Base-by-base conservation (phyloP, 495 filamentous ascomycete species). In the Aspergillus diversus region DNA sequence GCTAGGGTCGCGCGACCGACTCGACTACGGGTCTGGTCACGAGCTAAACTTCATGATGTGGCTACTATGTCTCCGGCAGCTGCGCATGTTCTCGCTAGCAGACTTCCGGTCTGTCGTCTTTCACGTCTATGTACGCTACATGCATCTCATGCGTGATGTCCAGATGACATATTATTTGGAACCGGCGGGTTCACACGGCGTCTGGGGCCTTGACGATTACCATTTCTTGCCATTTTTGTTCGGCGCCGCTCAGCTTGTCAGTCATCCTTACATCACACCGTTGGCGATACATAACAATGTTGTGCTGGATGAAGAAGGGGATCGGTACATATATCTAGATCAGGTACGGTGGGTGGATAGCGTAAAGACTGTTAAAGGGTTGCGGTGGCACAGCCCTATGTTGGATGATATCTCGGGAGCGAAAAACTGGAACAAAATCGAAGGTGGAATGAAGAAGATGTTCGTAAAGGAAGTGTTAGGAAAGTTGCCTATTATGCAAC, bases 381-480 rank as follows among this genome's bases (percentile, higher is more conserved):
- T 99, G 65, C 85, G 96, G 50, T 99, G 95, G 95, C 95, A 98
- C 71, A 93, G 90, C 66, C 95, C 95, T 2, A 97, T 99, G 96
- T 83, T 99, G 37, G 96, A 99, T 70, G 95, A 99, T 71, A 98
- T 99, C 61, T 93, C 89, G 3, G 87, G 89, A n/a, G 90, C 95
- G 5, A 92, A 92, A 73, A 90, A 82, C 60, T 99, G 95, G 95
- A 78, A 66, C 58, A 98, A 99, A 77, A 89, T 99, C 51, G 94
- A 97, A 70, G 90, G 82, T 17, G 95, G 95, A 7, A 97, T 99
- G 95, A 84, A 90, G 65, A 88, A 90, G 66, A 99, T 98, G 95
- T 98, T 98, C 71, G 85, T 93, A 51, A 89, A 86, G 46, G 96
- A 99, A 73, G 93, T 99, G 0, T 77, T 99, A 48, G 86, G 89